Evolutionary conservation across 306 rosid species (phyloP).

Genomic region (Quercus parvula): DNA sequence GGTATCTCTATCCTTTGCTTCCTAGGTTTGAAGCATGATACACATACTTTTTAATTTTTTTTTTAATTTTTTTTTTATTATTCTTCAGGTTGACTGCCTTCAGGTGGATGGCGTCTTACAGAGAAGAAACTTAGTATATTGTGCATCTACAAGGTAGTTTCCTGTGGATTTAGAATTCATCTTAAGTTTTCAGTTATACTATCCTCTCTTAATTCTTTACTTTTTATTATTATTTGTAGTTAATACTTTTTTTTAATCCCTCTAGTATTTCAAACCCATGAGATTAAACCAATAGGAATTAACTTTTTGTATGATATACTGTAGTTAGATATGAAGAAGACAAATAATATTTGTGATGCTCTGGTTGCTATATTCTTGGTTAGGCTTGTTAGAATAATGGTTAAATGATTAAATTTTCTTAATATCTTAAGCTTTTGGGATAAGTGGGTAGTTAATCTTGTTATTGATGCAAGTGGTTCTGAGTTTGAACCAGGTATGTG

Average conservation of each 20-base stretch:
- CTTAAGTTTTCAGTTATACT: conserved; percentile 1
- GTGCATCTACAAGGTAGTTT: conserved; percentile 93
- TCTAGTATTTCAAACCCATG: neutral
- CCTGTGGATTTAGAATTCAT: conserved; percentile 15
- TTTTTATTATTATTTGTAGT: neutral
- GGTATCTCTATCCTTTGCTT: neutral
- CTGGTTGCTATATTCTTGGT: neutral
- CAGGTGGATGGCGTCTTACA: conserved; percentile 85
- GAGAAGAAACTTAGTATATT: conserved; percentile 92
- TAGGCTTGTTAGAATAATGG: neutral
- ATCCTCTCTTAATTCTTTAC: neutral
- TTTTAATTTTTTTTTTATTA: neutral
- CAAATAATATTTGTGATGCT: neutral
- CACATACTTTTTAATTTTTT: neutral
- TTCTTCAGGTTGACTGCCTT: conserved; percentile 85
- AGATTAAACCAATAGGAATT: neutral
- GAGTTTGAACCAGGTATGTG: too few relatives aligned
- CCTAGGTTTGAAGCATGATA: neutral
- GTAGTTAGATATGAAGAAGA: neutral
- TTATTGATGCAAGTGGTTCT: too few relatives aligned
- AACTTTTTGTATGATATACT: neutral
- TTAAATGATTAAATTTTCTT: too few relatives aligned
- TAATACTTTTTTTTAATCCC: neutral
- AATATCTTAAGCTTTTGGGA: too few relatives aligned
- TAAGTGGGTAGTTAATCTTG: too few relatives aligned